These are phyloP conservation scores for Tulasnella sp. DNA, from an alignment of 768 basidiomycete species.

Conservation along the genomic window DNA sequence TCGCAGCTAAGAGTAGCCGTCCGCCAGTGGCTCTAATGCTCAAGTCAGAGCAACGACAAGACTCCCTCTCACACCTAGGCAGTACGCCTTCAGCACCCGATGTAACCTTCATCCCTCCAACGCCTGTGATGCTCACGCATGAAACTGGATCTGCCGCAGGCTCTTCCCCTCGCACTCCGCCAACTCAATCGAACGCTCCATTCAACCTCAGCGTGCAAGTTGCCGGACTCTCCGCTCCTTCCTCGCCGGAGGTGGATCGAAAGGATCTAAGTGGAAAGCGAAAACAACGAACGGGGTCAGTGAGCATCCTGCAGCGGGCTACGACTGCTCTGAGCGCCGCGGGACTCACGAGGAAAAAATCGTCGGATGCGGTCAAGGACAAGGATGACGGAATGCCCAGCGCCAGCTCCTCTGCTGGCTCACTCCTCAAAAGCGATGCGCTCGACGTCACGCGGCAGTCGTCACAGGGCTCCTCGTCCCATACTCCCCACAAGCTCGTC, in stretches of 20 bases:
- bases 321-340: slow-evolving; percentile 80
- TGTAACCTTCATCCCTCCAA: slow-evolving; percentile 65
- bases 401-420: background rate
- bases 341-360: slow-evolving; percentile 74
- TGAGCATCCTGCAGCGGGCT: slow-evolving; percentile 92
- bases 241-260: slow-evolving; percentile 53
- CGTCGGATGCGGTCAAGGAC: slow-evolving; percentile 53
- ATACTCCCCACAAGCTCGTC: slow-evolving; percentile 9
- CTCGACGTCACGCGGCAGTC: slow-evolving; percentile 5
- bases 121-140: slow-evolving; percentile 40
- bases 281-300: slow-evolving; percentile 74
- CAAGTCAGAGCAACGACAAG: slow-evolving; percentile 10
- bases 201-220: slow-evolving; percentile 23
- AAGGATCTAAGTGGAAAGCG: slow-evolving; percentile 37
- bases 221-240: slow-evolving; percentile 40
- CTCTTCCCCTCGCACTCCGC: slow-evolving; percentile 40
- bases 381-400: slow-evolving; percentile 35
- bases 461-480: slow-evolving; percentile 7
- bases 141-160: background rate
- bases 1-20: background rate
- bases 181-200: slow-evolving; percentile 37
- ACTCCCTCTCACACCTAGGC: slow-evolving; percentile 20
- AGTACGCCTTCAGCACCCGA: slow-evolving; percentile 40
- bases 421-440: slow-evolving; percentile 7
- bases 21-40: slow-evolving; percentile 10